phyloP scores from a whole-genome alignment of 257 asterid species.

The Mitragyna speciosa region DNA sequence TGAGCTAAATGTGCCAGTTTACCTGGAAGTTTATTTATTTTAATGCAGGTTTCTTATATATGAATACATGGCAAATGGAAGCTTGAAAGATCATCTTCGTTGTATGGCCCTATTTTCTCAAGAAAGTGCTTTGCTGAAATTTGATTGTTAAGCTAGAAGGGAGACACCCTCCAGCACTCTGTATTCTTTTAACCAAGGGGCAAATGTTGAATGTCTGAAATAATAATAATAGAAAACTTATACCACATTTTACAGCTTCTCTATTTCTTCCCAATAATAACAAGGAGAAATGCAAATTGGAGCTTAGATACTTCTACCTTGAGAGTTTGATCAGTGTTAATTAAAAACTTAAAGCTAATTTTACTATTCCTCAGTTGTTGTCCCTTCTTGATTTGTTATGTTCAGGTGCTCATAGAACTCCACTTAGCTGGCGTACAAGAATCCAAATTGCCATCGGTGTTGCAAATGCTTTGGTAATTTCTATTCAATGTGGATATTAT shows the following conservation, averaged over 20 bases:
- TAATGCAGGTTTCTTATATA: constrained; percentile 74
- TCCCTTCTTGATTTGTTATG: constrained; percentile 14
- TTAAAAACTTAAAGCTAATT: background rate
- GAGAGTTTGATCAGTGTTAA: background rate
- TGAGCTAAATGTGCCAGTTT: background rate
- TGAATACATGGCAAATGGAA: constrained; percentile 88
- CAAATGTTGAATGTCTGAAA: background rate
- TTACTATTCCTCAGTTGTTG: background rate
- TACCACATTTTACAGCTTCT: background rate
- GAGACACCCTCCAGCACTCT: background rate
- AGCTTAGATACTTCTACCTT: background rate
- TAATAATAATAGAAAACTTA: background rate
- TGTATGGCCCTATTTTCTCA: constrained; percentile 40
- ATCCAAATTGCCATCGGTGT: constrained; percentile 87
- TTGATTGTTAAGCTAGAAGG: background rate
- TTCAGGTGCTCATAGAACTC: constrained; percentile 73
- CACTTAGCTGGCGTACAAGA: constrained; percentile 80
- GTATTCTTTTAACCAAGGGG: background rate
- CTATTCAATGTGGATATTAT: constrained; percentile 1
- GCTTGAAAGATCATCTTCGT: constrained; percentile 92
- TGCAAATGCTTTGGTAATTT: constrained; percentile 89
- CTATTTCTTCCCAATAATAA: background rate
- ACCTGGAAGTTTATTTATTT: constrained; percentile 15
- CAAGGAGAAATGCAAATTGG: background rate
- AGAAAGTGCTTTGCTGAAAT: background rate